Evolutionary conservation across 345 rosid species (phyloP), one percentile per base, ranked within the genome.

Genomic region (Syzygium aqueum): DNA sequence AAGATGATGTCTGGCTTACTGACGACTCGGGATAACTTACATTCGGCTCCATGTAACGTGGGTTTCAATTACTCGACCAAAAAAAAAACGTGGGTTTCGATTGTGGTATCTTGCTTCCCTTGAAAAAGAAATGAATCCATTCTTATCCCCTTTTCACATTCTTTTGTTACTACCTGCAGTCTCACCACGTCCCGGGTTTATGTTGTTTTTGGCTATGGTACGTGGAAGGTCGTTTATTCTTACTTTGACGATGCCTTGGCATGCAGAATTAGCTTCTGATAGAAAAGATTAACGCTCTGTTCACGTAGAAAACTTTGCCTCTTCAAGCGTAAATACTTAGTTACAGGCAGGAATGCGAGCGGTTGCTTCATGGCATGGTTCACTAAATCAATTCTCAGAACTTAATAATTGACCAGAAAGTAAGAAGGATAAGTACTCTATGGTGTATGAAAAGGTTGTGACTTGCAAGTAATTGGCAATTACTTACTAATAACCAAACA

Each of bases 381-480:
- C 14, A 5, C 65, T 27, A 2, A 25, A 59, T 59, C 65, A 27
- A 59, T 59, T 56, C n/a, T 56, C 61, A 12, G 27, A 59, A 27
- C 67, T 11, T 59, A 59, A 27, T 59, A 4, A 59, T 5, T 27
- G 27, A 59, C 67, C 7, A n/a, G 11, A 2, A 59, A 59, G 28
- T 0, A 0, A 59, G 27, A 59, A 11, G 1, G 11, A 0, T 27
- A 59, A 59, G 30, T 27, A 27, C 67, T 11, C 0, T 59, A 11
- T 59, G 67, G 17, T 28, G 30, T 27, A 59, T 59, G 67, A 27
- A 59, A 59, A 59, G 30, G 12, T 27, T 59, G 67, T 59, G 27
- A 59, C 30, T 59, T 59, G 65, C 65, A 27, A 59, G 65, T 59
- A 59, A 5, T 59, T 59, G 30, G 65, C 30, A 59, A 25, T 59